Evolutionary conservation across 768 basidiomycete genomes (phyloP).

Genomic region (Russula sp.): DNA sequence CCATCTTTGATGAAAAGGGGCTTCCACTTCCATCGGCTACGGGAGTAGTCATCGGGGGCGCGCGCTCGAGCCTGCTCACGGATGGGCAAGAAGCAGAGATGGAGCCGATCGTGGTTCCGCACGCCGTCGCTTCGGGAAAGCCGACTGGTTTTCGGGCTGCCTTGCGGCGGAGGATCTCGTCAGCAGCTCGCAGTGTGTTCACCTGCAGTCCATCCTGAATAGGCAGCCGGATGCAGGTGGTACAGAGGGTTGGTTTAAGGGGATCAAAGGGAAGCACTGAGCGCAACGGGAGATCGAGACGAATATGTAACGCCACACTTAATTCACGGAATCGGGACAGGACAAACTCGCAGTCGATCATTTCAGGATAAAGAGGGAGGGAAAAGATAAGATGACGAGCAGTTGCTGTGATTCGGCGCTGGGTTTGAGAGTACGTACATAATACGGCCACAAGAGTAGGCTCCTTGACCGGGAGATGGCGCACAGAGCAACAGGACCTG

Average conservation of each 20-base stretch:
- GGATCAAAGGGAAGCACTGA: background rate
- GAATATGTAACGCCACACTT: conserved; percentile 12
- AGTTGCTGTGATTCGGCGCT: background rate
- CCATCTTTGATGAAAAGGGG: conserved; percentile 19
- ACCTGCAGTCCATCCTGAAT: conserved; percentile 9
- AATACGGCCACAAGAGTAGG: background rate
- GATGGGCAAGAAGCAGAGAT: conserved; percentile 6
- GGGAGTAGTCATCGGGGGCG: conserved; percentile 11
- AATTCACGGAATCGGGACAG: conserved; percentile 5
- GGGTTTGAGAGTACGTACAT: background rate
- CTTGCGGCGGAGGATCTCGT: conserved; percentile 14
- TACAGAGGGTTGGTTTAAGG: conserved; percentile 5
- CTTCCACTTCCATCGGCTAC: conserved; percentile 17
- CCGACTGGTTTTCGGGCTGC: conserved; percentile 6
- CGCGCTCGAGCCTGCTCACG: conserved; percentile 10
- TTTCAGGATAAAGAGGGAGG: background rate
- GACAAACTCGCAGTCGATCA: conserved; percentile 5
- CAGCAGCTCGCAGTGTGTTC: conserved; percentile 15
- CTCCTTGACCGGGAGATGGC: background rate
- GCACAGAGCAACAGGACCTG: background rate
- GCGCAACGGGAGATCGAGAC: conserved; percentile 5
- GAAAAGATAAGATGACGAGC: background rate
- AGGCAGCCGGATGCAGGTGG: background rate
- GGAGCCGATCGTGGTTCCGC: conserved; percentile 8
- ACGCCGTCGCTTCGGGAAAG: conserved; percentile 2